A percentile compares a stretch with the other conserved stretches of the same genome.
Conservation (phyloP, 1,139 yeast genomes). For the Zygoascus sp. region DNA sequence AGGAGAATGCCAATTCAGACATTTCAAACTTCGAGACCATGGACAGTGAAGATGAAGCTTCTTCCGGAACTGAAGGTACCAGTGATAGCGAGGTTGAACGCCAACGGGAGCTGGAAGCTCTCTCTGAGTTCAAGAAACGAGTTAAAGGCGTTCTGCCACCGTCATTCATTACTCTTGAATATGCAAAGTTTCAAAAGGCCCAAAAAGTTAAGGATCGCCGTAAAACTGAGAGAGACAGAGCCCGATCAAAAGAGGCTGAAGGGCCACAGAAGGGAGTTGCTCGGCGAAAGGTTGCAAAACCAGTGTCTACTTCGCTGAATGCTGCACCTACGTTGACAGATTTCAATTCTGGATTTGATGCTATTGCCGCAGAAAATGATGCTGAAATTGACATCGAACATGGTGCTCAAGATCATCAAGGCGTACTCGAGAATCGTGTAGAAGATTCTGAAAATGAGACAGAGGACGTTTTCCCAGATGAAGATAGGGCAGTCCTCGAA, state of each 20-base stretch:
- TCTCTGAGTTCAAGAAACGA: conserved; percentile 14
- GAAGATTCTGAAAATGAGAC: too few relatives aligned
- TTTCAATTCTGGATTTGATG: too few relatives aligned
- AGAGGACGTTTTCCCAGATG: too few relatives aligned
- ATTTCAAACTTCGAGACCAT: not conserved
- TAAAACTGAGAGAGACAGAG: not conserved
- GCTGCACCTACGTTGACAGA: too few relatives aligned
- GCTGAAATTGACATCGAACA: too few relatives aligned
- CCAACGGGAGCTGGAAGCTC: not conserved
- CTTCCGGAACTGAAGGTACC: not conserved
- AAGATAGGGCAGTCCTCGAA: too few relatives aligned
- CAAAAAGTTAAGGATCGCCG: conserved; percentile 4
- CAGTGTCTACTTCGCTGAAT: not conserved
- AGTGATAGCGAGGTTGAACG: conserved; percentile 7
- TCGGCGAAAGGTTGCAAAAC: conserved; percentile 12
- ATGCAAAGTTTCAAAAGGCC: conserved; percentile 13
- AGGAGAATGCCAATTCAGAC: too few relatives aligned
- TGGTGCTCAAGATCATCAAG: not conserved
- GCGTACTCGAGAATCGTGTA: not conserved
- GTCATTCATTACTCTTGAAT: conserved; percentile 20
- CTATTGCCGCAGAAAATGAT: too few relatives aligned
- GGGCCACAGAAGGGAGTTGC: conserved; percentile 19
- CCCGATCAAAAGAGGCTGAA: not conserved
- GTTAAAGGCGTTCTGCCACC: conserved; percentile 21
- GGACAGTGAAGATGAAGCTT: not conserved